Base-by-base conservation (phyloP, 1,139 yeast species). In the Candida sp. region DNA sequence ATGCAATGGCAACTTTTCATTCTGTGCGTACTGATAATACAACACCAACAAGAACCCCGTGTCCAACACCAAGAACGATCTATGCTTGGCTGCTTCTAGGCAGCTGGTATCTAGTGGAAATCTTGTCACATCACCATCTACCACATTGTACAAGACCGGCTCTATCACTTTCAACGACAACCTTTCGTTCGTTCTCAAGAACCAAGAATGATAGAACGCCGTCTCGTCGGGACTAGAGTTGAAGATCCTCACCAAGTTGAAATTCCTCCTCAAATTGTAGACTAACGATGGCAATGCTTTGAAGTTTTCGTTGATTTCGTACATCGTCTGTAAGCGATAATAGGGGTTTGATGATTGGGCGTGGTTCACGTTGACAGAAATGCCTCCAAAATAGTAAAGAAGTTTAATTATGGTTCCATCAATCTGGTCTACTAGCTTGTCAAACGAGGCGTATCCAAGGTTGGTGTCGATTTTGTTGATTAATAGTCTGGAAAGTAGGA, bases 171-270 rank as follows among this genome's bases (percentile, higher is more conserved):
- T 53, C 7, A 60, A 43, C 2, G 76, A 64, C 6, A 49, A 47
- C 1, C 56, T 52, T 6, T 54, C 48, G 11, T 58, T 55, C 42
- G 65, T 53, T 42, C 53, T 62, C 50, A 62, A 50, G 49, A 72
- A 73, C 66, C 70, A 63, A 30, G 66, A 63, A 51, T 75, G 79
- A 54, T 72, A 63, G 52, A 54, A 68, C 2, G 80, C 75, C 5
- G 78, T 75, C 58, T 76, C 80, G 52, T 76, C 81, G 0, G 81
- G 81, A 50, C 76, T 72, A 7, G 77, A 69, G 55, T 76, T 76
- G 60, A 76, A 75, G 2, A 72, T 66, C 30, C 62, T 58, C 7
- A 75, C 56, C 32, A 76, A 65, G 43, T 69, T 72, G 2, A 73
- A 73, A 49, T 71, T 73, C 47, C 67, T 63, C 49, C 78, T 58